Evolutionary conservation across 352 stramenopile species (phyloP), one percentile per base, ranked within the genome.

Genomic region (Hyaloperonospora brassicae): DNA sequence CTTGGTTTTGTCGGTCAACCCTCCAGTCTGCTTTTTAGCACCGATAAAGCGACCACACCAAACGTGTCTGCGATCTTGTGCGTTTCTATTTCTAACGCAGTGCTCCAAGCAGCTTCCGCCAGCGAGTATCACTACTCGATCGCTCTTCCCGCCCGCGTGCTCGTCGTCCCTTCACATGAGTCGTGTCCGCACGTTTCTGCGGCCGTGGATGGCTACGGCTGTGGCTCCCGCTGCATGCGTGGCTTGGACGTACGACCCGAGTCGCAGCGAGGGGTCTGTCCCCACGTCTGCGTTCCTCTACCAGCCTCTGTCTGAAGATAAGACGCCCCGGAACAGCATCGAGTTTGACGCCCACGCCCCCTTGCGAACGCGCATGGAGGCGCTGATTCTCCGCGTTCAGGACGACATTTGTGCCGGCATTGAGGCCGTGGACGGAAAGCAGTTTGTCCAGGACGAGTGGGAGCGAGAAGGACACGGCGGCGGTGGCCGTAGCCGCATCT

Each of bases 361-460:
- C 1, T 73, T 90, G 62, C 68, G 61, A 47, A 79, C 89, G 63
- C 79, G 82, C 52, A 89, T 93, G 77, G 79, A 90, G 50, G 74
- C 76, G 48, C 68, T 95, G 65, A 89, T 91, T 53, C 56, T 87
- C 49, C 77, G 74, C 34, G 76, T 92, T 17, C 79, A 90, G 60
- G 78, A 95, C 62, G 76, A 95, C 40, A 97, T 97, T 52, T 89
- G 80, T 58, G 64, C 64, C 1, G 82, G 80, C 31, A 94, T 97
- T 38, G 86, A 95, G 49, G 86, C 77, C 5, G 82, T 98, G 31
- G 95, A 98, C 62, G 93, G 92, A 43, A 87, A 86, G 38, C 95
- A 86, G 62, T 99, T 99, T 74, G 77, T 79, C 45, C 84, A 96
- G 61, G 96, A 98, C 76, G 81, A 81, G 34, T 99, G 96, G 96